These are phyloP conservation scores for Yamadazyma ubonensis DNA, from an alignment of 805 yeast genomes.

Conservation along the genomic window DNA sequence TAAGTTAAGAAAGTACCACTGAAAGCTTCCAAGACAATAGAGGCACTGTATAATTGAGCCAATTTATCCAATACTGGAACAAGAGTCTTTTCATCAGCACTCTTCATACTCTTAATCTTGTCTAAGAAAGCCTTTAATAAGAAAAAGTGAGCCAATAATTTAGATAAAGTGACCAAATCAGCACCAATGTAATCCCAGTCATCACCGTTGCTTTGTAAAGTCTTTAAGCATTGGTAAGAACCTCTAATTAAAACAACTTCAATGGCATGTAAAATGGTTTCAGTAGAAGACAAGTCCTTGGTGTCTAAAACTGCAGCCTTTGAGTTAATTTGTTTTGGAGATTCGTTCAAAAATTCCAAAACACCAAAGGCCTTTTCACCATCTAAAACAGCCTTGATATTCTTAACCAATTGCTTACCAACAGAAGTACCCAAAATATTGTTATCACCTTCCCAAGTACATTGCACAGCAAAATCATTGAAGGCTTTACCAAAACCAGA, in stretches of 20 bases:
- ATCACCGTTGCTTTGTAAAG: constrained; percentile 24
- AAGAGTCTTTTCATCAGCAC: constrained; percentile 22
- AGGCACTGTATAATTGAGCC: constrained; percentile 33
- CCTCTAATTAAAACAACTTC: constrained; percentile 40
- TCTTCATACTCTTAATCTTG: constrained; percentile 22
- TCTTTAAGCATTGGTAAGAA: constrained; percentile 27
- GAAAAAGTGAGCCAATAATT: constrained; percentile 44
- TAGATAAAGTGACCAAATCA: constrained; percentile 40
- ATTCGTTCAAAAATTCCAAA: constrained; percentile 33
- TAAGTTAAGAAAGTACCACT: constrained; percentile 37
- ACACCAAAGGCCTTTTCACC: constrained; percentile 34
- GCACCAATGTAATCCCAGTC: constrained; percentile 39
- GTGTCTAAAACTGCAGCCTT: constrained; percentile 30
- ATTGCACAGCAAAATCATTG: constrained; percentile 47
- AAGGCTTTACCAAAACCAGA: constrained; percentile 45
- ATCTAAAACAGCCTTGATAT: constrained; percentile 26
- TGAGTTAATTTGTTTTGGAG: constrained; percentile 19
- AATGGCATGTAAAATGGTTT: constrained; percentile 35
- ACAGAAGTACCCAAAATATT: constrained; percentile 44
- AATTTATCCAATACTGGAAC: constrained; percentile 31
- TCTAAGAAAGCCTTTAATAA: constrained; percentile 32
- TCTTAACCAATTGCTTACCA: constrained; percentile 40
- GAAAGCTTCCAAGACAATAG: constrained; percentile 33
- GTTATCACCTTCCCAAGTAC: constrained; percentile 53
- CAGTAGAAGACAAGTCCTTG: constrained; percentile 27